A percentile compares a stretch with the other conserved stretches of the same genome.
These are phyloP conservation scores for Erodium moschatum DNA, from an alignment of 441 rosid genomes.

Conservation along the genomic window DNA sequence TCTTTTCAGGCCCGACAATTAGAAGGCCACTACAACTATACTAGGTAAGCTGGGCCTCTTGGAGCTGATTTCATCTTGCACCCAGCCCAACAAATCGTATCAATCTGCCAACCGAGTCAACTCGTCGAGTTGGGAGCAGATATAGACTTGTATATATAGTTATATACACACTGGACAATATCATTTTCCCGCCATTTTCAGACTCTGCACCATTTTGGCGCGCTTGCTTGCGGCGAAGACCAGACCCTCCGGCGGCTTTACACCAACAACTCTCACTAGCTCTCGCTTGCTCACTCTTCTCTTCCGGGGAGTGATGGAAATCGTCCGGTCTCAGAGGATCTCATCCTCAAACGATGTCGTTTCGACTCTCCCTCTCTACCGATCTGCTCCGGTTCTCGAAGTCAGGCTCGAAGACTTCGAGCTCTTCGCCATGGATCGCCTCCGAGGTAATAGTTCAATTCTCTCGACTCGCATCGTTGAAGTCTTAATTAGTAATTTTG, in stretches of 20 bases:
- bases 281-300: neutral
- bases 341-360: conserved; percentile 24
- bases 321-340: conserved; percentile 25
- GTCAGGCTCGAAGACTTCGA: conserved; percentile 93
- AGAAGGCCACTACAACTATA: too few species aligned
- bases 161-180: too few species aligned
- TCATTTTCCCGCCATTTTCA: neutral
- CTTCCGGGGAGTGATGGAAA: neutral
- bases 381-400: conserved; percentile 68
- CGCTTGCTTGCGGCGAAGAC: conserved; percentile 3
- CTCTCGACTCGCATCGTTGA: neutral
- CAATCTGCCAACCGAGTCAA: too few species aligned
- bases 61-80: too few species aligned
- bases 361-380: conserved; percentile 61
- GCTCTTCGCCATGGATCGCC: conserved; percentile 85
- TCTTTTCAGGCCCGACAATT: too few species aligned
- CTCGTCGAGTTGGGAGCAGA: too few species aligned
- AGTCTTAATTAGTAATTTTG: neutral
- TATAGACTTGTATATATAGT: too few species aligned
- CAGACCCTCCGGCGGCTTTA: neutral
- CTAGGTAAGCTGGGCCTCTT: too few species aligned
- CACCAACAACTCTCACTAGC: neutral
- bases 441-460: conserved; percentile 34
- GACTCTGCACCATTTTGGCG: neutral
- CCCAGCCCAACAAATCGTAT: too few species aligned